phyloP scores from a whole-genome alignment of 345 rosid species.

The Limnanthes douglasii region DNA sequence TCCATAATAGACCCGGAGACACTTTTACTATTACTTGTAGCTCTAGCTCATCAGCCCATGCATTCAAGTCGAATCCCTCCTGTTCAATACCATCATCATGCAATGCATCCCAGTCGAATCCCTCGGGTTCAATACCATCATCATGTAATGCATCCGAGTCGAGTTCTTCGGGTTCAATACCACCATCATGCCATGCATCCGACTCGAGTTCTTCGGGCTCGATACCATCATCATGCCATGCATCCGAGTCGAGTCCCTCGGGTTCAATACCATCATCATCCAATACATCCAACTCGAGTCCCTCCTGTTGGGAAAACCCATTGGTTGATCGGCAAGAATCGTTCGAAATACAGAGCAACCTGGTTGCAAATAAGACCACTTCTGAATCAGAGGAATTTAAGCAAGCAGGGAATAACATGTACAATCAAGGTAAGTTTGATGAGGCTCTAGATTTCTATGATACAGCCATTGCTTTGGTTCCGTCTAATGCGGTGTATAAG shows the following conservation, averaged over 20 bases:
- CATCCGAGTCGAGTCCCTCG: constrained; percentile 7
- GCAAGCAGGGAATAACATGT: constrained; percentile 64
- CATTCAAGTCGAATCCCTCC: constrained; percentile 36
- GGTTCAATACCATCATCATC: too few relatives aligned
- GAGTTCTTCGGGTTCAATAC: constrained; percentile 55
- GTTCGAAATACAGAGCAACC: constrained; percentile 1
- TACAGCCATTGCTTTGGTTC: constrained; percentile 57
- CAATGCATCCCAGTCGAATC: constrained; percentile 66
- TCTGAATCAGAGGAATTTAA: constrained; percentile 63
- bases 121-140: too few relatives aligned
- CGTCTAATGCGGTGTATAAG: constrained; percentile 52
- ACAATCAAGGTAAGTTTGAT: constrained; percentile 46
- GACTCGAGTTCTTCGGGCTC: constrained; percentile 67
- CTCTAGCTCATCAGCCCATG: constrained; percentile 49
- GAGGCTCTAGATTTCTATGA: constrained; percentile 78
- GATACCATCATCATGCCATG: constrained; percentile 84
- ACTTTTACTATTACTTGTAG: constrained; percentile 39
- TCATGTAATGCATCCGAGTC: constrained; percentile 86
- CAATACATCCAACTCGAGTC: too few relatives aligned
- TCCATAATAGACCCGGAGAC: constrained; percentile 32
- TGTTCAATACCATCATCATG: constrained; percentile 32
- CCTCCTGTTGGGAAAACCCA: too few relatives aligned
- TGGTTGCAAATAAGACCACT: constrained; percentile 1
- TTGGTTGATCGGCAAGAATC: too few relatives aligned
- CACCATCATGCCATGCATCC: constrained; percentile 36